Evolutionary conservation across 345 rosid species (phyloP).

Genomic region (Aethionema arabicum): DNA sequence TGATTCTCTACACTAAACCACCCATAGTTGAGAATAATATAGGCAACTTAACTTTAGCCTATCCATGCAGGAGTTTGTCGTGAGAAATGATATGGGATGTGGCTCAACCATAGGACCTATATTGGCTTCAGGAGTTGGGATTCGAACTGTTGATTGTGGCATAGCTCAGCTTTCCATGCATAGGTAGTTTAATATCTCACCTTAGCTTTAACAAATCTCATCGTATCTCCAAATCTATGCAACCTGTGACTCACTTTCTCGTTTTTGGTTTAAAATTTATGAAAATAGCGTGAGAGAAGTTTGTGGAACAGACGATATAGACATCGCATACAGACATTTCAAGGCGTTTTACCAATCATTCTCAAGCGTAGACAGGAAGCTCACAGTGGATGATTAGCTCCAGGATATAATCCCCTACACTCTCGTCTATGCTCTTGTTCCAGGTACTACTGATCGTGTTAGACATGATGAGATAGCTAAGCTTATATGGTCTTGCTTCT

Average conservation of each 20-base stretch:
- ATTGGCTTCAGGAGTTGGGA: slow-evolving; percentile 89
- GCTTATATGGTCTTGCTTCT: too few species aligned
- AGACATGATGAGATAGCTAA: too few species aligned
- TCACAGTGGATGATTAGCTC: slow-evolving; percentile 48
- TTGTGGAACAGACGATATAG: slow-evolving; percentile 82
- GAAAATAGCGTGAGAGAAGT: slow-evolving; percentile 74
- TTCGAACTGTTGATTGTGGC: slow-evolving; percentile 92
- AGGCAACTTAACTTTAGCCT: background rate
- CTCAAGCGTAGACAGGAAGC: slow-evolving; percentile 69
- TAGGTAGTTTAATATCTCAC: slow-evolving; percentile 48
- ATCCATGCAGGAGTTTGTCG: slow-evolving; percentile 78
- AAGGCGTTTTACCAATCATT: slow-evolving; percentile 76
- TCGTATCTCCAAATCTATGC: background rate
- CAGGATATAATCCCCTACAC: background rate
- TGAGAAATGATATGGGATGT: slow-evolving; percentile 97
- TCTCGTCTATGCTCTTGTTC: too few species aligned
- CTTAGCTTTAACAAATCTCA: background rate
- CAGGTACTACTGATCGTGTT: too few species aligned
- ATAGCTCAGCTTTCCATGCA: slow-evolving; percentile 98
- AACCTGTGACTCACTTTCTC: background rate
- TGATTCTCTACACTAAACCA: slow-evolving; percentile 1
- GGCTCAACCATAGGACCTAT: slow-evolving; percentile 98
- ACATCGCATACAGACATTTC: slow-evolving; percentile 85
- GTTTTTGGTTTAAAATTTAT: slow-evolving; percentile 15
- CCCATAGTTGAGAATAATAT: background rate